These are phyloP conservation scores for Rubroshorea leprosula DNA, from an alignment of 345 rosid genomes.

Conservation along the genomic window DNA sequence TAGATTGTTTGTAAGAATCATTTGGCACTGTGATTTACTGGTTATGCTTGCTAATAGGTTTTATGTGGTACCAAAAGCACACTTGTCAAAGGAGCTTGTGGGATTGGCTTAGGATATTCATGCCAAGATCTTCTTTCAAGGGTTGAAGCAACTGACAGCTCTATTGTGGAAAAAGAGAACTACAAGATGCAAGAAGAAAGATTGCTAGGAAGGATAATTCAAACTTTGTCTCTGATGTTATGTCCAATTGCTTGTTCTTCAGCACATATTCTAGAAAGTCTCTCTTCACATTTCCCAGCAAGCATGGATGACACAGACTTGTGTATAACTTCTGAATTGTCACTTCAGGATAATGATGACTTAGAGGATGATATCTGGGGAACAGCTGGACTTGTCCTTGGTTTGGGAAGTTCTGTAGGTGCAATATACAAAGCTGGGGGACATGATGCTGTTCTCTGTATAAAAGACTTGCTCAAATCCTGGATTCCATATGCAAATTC, in stretches of 20 bases:
- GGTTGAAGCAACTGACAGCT: conserved; percentile 37
- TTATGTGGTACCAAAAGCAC: conserved; percentile 70
- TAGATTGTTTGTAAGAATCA: conserved; percentile 5
- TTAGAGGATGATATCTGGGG: conserved; percentile 92
- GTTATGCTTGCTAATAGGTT: conserved; percentile 45
- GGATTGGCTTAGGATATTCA: conserved; percentile 79
- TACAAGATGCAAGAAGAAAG: conserved; percentile 52
- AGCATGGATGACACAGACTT: conserved; percentile 23
- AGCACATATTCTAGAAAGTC: conserved; percentile 39
- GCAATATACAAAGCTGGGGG: conserved; percentile 75
- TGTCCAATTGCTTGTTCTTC: conserved; percentile 40
- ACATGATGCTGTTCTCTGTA: conserved; percentile 52
- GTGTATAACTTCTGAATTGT: conserved; percentile 31
- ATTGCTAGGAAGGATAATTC: conserved; percentile 56
- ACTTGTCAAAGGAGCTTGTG: conserved; percentile 93
- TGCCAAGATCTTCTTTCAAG: conserved; percentile 73
- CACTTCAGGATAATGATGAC: conserved; percentile 41
- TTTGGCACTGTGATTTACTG: conserved; percentile 4
- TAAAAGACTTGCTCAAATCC: conserved; percentile 70
- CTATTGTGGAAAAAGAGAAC: conserved; percentile 40
- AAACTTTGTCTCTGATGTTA: conserved; percentile 42
- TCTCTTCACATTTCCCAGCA: conserved; percentile 38
- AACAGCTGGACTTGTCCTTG: conserved; percentile 79
- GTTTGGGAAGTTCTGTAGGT: conserved; percentile 68
- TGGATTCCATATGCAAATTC: conserved; percentile 62